Conservation (phyloP, 805 yeast genomes). For the Kregervanrija pseudodelftensis region DNA sequence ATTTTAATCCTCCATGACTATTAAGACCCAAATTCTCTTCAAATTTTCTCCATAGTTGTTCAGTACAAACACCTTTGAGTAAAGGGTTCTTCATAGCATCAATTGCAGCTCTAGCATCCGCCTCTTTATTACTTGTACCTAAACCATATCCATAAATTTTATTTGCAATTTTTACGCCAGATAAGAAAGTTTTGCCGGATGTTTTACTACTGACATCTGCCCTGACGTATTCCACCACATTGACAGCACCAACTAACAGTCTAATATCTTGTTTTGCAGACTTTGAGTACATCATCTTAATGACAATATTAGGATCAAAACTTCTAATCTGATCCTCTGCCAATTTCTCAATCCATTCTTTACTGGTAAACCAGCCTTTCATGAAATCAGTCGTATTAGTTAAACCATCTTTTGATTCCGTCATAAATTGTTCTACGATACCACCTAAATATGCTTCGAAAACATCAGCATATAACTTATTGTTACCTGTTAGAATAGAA, state of each 20-base stretch:
- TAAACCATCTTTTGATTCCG: slow-evolving; percentile 51
- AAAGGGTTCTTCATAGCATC: slow-evolving; percentile 34
- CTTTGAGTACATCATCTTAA: slow-evolving; percentile 12
- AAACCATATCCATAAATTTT: slow-evolving; percentile 65
- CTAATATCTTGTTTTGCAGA: slow-evolving; percentile 55
- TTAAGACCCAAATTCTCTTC: slow-evolving; percentile 9
- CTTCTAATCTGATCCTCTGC: slow-evolving; percentile 29
- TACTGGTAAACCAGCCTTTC: slow-evolving; percentile 39
- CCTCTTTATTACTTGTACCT: slow-evolving; percentile 64
- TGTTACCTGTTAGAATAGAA: slow-evolving; percentile 42
- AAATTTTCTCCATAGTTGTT: slow-evolving; percentile 9
- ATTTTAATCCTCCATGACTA: slow-evolving; percentile 9
- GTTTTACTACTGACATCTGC: slow-evolving; percentile 20
- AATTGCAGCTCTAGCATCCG: slow-evolving; percentile 81
- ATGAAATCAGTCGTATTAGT: slow-evolving; percentile 19
- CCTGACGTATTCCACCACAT: slow-evolving; percentile 43
- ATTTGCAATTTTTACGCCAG: slow-evolving; percentile 53
- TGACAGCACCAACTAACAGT: slow-evolving; percentile 38
- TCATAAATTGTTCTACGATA: slow-evolving; percentile 35
- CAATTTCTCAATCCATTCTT: slow-evolving; percentile 47
- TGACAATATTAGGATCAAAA: slow-evolving; percentile 10
- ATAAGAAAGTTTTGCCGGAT: slow-evolving; percentile 20
- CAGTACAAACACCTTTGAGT: slow-evolving; percentile 8
- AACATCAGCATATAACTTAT: slow-evolving; percentile 77
- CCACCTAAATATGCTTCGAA: slow-evolving; percentile 96